Conservation (phyloP, 345 rosid species). For the Aquilaria sinensis region DNA sequence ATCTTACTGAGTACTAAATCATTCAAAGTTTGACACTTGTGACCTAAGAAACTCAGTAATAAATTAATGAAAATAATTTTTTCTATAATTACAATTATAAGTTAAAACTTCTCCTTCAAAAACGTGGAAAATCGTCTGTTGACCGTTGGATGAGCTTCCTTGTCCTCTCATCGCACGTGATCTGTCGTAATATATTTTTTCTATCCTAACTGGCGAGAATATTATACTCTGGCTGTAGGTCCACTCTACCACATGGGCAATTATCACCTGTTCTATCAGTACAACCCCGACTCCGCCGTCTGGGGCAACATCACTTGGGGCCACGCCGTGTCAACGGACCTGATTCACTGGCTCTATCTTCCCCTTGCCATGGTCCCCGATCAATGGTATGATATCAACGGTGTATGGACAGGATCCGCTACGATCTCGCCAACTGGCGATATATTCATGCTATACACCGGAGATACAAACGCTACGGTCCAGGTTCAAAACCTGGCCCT, state of each 20-base stretch:
- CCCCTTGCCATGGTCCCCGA: constrained; percentile 81
- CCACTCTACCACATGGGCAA: constrained; percentile 74
- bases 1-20: too few relatives aligned
- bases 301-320: constrained; percentile 99
- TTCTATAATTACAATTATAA: too few relatives aligned
- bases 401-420: constrained; percentile 96
- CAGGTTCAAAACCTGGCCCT: constrained; percentile 90
- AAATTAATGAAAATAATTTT: too few relatives aligned
- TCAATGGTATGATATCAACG: constrained; percentile 63
- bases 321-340: constrained; percentile 78
- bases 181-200: not conserved
- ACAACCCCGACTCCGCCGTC: constrained; percentile 77
- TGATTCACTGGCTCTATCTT: constrained; percentile 86
- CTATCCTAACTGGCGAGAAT: not conserved
- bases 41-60: too few relatives aligned
- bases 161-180: too few relatives aligned
- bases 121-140: too few relatives aligned
- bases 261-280: constrained; percentile 96
- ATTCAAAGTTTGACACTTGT: too few relatives aligned
- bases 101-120: too few relatives aligned
- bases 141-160: too few relatives aligned
- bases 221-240: constrained; percentile 33
- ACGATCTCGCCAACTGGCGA: constrained; percentile 63
- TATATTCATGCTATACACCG: constrained; percentile 78
- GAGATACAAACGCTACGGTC: constrained; percentile 42